Evolutionary conservation across 2,329 filamentous ascomycete species (phyloP).

Genomic region (Ceratocystis variospora): DNA sequence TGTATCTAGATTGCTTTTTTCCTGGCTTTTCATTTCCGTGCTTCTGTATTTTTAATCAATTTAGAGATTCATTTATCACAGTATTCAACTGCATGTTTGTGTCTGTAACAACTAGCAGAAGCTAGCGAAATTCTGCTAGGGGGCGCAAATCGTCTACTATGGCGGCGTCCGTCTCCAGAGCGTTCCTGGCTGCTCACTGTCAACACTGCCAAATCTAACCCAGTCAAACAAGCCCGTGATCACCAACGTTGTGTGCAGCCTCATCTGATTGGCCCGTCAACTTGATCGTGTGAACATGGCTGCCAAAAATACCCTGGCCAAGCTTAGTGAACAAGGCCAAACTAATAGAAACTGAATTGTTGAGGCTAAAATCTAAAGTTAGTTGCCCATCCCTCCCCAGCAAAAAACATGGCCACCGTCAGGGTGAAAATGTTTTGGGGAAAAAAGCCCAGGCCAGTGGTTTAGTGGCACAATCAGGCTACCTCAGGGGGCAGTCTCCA

Average conservation of each 20-base stretch:
- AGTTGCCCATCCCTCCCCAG: slow-evolving; percentile 1
- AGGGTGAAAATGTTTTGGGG: background rate
- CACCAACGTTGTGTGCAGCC: background rate
- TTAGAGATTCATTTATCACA: background rate
- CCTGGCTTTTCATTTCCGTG: background rate
- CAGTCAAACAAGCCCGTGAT: background rate
- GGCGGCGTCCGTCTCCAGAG: too few species aligned
- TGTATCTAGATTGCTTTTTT: slow-evolving; percentile 33
- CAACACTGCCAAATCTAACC: background rate
- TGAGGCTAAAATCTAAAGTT: background rate
- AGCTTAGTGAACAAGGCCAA: background rate
- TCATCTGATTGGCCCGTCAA: background rate
- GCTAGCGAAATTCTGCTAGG: too few species aligned
- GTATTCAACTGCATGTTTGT: background rate
- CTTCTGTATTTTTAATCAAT: background rate
- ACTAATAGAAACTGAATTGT: background rate
- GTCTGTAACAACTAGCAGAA: too few species aligned
- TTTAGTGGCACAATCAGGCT: background rate
- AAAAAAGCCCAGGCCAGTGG: slow-evolving; percentile 4
- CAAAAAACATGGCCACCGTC: background rate
- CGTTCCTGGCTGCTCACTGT: too few species aligned
- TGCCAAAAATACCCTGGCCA: background rate
- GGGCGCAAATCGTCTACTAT: too few species aligned
- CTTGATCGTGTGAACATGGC: background rate
- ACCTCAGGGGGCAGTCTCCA: background rate